Evolutionary conservation across 352 stramenopile genomes (phyloP).

Genomic region (Saprolegnia parasitica): DNA sequence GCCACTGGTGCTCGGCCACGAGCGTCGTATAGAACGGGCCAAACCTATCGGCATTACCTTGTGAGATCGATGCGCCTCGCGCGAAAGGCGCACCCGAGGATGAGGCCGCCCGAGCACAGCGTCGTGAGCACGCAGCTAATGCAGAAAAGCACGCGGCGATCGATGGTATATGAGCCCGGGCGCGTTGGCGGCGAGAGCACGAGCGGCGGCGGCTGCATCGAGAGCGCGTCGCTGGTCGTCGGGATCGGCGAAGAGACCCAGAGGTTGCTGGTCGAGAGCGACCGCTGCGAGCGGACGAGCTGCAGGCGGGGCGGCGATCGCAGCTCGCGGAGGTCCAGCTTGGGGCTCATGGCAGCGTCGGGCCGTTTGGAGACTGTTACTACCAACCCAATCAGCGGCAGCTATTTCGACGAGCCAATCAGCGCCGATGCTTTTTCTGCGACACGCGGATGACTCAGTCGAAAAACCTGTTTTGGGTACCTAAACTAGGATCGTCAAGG

Average conservation of each 20-base stretch:
- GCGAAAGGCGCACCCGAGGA: slow-evolving; percentile 40
- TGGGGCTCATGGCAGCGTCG: neutral
- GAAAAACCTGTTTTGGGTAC: too few relatives aligned
- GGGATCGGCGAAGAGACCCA: slow-evolving; percentile 29
- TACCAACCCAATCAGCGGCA: neutral
- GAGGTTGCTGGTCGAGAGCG: slow-evolving; percentile 10
- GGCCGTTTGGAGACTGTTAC: neutral
- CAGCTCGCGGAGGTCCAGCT: neutral
- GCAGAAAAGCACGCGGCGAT: slow-evolving; percentile 10
- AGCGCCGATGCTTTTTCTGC: neutral
- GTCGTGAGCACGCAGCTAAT: slow-evolving; percentile 18
- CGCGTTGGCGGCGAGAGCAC: slow-evolving; percentile 7
- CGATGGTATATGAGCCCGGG: slow-evolving; percentile 14
- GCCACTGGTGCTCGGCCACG: slow-evolving; percentile 62
- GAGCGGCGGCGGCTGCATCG: slow-evolving; percentile 7
- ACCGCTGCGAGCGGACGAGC: neutral
- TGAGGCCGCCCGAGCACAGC: slow-evolving; percentile 52
- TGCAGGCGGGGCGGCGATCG: neutral
- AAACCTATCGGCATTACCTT: slow-evolving; percentile 37
- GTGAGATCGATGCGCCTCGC: neutral
- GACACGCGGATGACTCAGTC: neutral
- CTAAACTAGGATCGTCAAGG: too few relatives aligned
- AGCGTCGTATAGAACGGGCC: slow-evolving; percentile 68
- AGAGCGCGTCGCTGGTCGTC: slow-evolving; percentile 1
- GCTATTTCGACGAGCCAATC: neutral